Conservation (phyloP, 208 protist genomes). For the Zelonia costaricensis region DNA sequence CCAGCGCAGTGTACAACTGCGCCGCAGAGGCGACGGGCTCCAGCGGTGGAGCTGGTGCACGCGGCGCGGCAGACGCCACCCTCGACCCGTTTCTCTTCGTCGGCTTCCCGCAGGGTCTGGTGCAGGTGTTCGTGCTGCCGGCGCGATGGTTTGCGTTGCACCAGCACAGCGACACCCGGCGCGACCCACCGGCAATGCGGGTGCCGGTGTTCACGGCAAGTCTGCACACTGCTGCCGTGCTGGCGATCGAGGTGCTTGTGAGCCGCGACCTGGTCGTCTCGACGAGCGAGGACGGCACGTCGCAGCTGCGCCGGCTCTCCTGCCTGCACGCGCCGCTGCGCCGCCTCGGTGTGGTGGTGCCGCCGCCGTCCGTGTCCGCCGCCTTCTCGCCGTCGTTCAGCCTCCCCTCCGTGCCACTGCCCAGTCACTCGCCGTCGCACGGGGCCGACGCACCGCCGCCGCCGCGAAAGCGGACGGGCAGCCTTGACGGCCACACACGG, state of each 20-base stretch:
- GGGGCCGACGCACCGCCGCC: neutral
- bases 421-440: no score
- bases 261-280: slow-evolving; percentile 60
- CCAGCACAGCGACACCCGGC: slow-evolving; percentile 33
- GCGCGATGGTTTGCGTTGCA: slow-evolving; percentile 68
- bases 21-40: no score
- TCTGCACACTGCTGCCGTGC: slow-evolving; percentile 58
- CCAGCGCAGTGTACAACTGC: neutral
- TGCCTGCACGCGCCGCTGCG: slow-evolving; percentile 62
- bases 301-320: slow-evolving; percentile 59
- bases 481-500: slow-evolving; percentile 46
- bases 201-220: slow-evolving; percentile 41
- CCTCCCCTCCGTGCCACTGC: neutral
- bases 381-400: neutral
- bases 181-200: slow-evolving; percentile 58
- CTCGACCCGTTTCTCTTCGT: slow-evolving; percentile 52
- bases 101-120: slow-evolving; percentile 73
- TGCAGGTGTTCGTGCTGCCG: slow-evolving; percentile 71
- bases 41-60: no score
- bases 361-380: slow-evolving; percentile 6
- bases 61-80: neutral
- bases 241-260: slow-evolving; percentile 51
- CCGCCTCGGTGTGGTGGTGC: slow-evolving; percentile 40
- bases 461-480: neutral
- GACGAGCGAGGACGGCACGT: slow-evolving; percentile 69